Evolutionary conservation across 345 rosid species (phyloP), one percentile per base, ranked within the genome.

Genomic region (Hypericum perforatum): DNA sequence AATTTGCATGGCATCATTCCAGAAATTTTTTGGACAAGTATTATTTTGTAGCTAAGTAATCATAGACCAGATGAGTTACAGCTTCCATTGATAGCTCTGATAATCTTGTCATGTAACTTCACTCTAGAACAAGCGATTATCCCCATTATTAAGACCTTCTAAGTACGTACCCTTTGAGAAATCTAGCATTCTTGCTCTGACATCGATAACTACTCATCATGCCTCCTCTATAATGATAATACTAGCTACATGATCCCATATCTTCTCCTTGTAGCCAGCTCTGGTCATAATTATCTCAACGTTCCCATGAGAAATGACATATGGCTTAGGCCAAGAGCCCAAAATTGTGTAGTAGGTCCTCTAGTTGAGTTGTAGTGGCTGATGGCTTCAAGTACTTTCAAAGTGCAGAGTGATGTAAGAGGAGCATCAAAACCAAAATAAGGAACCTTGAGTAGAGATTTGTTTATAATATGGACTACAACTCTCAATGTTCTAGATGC

Each of bases 201-300:
- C 83, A 57, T 78, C 83, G 16, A 74, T 75, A 42, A 78, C 80
- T 49, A 78, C 80, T 11, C 83, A 80, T 0, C 83, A 80, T 0
- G 83, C 83, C 53, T 75, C 80, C 60, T 75, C 58, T 58, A 75
- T 56, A 49, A 78, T 78, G 7, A 78, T 51, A 37, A 58, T 67
- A 11, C 83, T 80, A 2, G 83, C 80, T 0, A 78, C 83, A 56
- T 78, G 83, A 61, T 78, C 83, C 83, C 83, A 75, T 48, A 78
- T 75, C 76, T 72, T 78, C 66, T 78, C 83, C 74, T 72, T 78
- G 76, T 75, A 75, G 16, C 78, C 83, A 14, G 74, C 56, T 57
- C 72, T 62, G 0, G 83, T 78, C 83, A 75, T 72, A 11, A 75
- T 72, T 36, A 78, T 43, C 66, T 78, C 83, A 0, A 80, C 83